A percentile compares a stretch with the other conserved stretches of the same genome.
Conservation (phyloP, 108 stramenopile species). For the Craspedostauros australis region DNA sequence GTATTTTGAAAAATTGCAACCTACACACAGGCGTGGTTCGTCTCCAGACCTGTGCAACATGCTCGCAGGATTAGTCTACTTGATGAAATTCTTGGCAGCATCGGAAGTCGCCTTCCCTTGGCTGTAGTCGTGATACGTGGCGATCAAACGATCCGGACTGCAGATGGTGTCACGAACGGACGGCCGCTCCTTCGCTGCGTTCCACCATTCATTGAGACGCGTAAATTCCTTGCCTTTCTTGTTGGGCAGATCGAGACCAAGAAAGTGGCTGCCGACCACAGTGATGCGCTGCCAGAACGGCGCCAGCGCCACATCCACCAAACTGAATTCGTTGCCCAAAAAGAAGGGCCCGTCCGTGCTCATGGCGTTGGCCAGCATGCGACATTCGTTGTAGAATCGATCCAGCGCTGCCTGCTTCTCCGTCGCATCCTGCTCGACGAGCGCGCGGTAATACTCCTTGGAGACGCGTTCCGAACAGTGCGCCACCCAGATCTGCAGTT, state of each 20-base stretch:
- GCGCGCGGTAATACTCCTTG: constrained; percentile 3
- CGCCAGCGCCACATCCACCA: constrained; percentile 13
- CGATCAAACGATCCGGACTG: constrained; percentile 2
- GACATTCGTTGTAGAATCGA: constrained; percentile 3
- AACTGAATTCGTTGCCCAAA: constrained; percentile 4
- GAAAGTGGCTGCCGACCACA: constrained; percentile 4
- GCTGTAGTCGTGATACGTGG: constrained; percentile 4
- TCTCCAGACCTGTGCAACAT: no score
- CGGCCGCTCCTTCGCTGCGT: constrained; percentile 13
- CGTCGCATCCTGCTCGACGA: constrained; percentile 3
- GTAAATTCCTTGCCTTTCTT: constrained; percentile 5
- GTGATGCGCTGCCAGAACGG: constrained; percentile 22
- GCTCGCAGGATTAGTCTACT: no score
- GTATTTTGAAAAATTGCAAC: no score
- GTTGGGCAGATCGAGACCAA: constrained; percentile 5
- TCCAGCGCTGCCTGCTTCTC: background rate
- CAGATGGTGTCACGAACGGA: constrained; percentile 13
- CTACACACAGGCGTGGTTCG: no score
- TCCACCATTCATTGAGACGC: constrained; percentile 18
- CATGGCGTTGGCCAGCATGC: constrained; percentile 8
- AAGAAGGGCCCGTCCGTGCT: constrained; percentile 14
- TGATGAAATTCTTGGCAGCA: no score
- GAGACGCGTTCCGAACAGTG: constrained; percentile 6
- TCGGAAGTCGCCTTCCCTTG: constrained; percentile 3
- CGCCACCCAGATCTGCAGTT: background rate